Base-by-base conservation (phyloP, 2,329 filamentous ascomycete species). In the Emergomyces orientalis region DNA sequence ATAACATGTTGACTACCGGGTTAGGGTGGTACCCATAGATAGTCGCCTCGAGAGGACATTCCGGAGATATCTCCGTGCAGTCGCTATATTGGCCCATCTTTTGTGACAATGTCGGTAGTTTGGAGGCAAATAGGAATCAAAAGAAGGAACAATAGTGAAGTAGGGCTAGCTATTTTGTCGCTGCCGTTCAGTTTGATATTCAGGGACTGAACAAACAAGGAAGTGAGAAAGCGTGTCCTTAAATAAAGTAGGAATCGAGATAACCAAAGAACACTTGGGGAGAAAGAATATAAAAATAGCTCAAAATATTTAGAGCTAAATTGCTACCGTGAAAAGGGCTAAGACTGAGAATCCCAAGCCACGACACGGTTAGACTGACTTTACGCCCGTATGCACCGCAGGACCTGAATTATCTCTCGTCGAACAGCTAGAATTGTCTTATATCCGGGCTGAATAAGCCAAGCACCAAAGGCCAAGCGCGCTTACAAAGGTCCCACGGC, bases 21-120 rank as follows among this genome's bases (percentile, higher is more conserved):
- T 59, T 59, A n/a, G 57, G 57, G 17, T 47, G 7, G 57, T 59
- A 49, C 19, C 57, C 57, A 27, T 59, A 59, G 17, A 59, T 59
- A 41, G 39, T 59, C n/a, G 39, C 39, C 17, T 59, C 57, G 25
- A 59, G 14, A 32, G 39, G 25, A 25, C 57, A 59, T 7, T 45
- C 27, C 41, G 22, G 34, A 7, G 22, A 13, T 32, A 59, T 11
- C 57, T 47, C 57, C 17, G 8, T 22, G 27, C 57, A 59, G 25
- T 45, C 19, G 14, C 56, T 45, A 25, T 22, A 47, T 30, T 47
- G 14, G n/a, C 41, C 41, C 39, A 45, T 59, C 17, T 32, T 8
- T 13, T 14, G 22, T 45, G 57, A 13, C 41, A 41, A n/a, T 14
- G 9, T 34, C 6, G 52, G 32, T 22, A 3, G 1, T 55, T 37